Evolutionary conservation across 108 stramenopile species (phyloP), one percentile per base, ranked within the genome.

Genomic region (Pseudonitzschia delicatissima): DNA sequence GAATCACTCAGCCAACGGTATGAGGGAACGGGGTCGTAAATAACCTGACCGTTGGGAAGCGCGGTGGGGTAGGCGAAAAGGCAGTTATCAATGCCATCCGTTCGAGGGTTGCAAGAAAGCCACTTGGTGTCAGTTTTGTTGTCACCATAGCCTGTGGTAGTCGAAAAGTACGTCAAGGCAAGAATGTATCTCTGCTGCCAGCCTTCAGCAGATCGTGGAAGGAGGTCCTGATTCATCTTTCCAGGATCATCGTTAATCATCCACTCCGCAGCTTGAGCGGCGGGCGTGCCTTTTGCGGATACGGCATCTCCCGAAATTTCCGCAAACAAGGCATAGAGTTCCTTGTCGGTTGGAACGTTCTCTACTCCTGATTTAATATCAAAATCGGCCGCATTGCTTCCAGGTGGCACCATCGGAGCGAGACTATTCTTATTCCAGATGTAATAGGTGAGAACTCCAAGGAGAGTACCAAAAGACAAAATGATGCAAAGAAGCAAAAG

Each of bases 221-320:
- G n/a, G n/a, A n/a, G 21, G 8, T 18, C 25, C 40, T n/a, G 4
- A 21, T 52, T 5, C 15, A 49, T 20, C 34, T 6, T 12, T 53
- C 17, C 5, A 5, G 73, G 73, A 62, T 74, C 73, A 3, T 59
- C 40, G 21, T 42, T 42, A 29, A 74, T 18, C 28, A 74, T 67
- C 73, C 73, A 74, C 8, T 52, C 18, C 7, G 73, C 73, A 15
- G 73, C 73, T 29, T 48, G 37, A 26, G 67, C 25, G 53, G 63
- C 45, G 1, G 73, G 66, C 3, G 73, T 57, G 0, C 64, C 66
- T 28, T 55, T 12, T n/a, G 37, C 70, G 27, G 45, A 64, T 5
- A 72, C 71, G 12, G 13, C 48, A 17, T 48, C 48, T 15, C 71
- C 64, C 4, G 65, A 63, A 8, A 58, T 55, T 1, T 40, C 20